phyloP scores from a whole-genome alignment of 1,284 basidiomycete species.

The Moniliella sp. region DNA sequence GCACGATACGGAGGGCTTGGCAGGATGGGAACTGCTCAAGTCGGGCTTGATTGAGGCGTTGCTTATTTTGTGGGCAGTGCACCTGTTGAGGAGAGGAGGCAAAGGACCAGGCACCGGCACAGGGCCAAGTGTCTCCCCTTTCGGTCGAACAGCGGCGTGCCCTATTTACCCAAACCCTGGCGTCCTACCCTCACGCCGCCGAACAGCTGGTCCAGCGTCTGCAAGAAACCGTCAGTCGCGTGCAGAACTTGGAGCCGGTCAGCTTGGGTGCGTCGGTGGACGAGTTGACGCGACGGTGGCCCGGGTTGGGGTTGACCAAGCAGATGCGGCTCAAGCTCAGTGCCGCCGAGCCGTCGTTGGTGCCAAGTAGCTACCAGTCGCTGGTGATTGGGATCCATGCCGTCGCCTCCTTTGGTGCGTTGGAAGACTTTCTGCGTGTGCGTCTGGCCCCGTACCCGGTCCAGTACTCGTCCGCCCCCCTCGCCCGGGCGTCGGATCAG shows the following conservation, averaged over 20 bases:
- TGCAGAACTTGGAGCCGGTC: slow-evolving; percentile 21
- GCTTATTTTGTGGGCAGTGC: neutral
- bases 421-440: slow-evolving; percentile 28
- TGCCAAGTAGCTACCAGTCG: slow-evolving; percentile 20
- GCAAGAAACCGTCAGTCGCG: slow-evolving; percentile 24
- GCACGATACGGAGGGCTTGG: slow-evolving; percentile 39
- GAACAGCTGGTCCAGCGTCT: slow-evolving; percentile 12
- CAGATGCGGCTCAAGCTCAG: slow-evolving; percentile 23
- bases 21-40: slow-evolving; percentile 82
- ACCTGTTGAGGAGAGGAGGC: too few species aligned
- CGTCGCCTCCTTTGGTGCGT: slow-evolving; percentile 22
- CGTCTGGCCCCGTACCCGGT: too few species aligned
- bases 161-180: neutral
- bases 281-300: neutral
- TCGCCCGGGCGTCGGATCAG: too few species aligned
- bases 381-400: slow-evolving; percentile 28
- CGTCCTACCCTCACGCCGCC: neutral
- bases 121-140: too few species aligned
- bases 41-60: slow-evolving; percentile 76
- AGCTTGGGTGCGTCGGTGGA: neutral
- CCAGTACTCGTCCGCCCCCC: too few species aligned
- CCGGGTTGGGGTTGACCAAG: slow-evolving; percentile 2
- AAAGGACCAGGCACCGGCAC: too few species aligned
- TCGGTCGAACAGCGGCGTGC: too few species aligned
- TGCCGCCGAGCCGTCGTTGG: slow-evolving; percentile 15